These are phyloP conservation scores for Fragilariopsis cylindrus DNA, from an alignment of 108 stramenopile species.

Conservation along the genomic window DNA sequence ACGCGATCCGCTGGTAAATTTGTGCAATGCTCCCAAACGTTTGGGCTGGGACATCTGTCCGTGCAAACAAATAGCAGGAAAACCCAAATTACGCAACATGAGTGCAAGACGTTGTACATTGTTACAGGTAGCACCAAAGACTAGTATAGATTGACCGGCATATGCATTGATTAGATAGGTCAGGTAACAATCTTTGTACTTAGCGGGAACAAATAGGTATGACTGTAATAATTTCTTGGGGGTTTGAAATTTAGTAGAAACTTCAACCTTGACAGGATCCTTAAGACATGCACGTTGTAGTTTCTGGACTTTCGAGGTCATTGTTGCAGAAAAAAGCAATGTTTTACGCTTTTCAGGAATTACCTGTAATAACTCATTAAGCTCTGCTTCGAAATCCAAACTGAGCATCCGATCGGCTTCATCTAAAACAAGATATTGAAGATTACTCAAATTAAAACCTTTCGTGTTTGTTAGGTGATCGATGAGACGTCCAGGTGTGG, in stretches of 20 bases:
- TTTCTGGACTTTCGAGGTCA: constrained; percentile 98
- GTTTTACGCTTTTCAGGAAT: constrained; percentile 89
- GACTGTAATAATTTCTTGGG: constrained; percentile 93
- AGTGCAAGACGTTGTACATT: constrained; percentile 93
- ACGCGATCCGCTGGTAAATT: constrained; percentile 86
- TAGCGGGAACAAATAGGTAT: constrained; percentile 99
- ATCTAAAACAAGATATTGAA: constrained; percentile 95
- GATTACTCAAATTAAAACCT: constrained; percentile 90
- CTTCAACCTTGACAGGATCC: constrained; percentile 93
- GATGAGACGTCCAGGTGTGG: constrained; percentile 96
- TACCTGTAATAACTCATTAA: constrained; percentile 90
- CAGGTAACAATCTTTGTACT: constrained; percentile 99
- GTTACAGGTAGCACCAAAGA: constrained; percentile 98
- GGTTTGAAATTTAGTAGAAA: constrained; percentile 94
- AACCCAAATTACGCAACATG: constrained; percentile 96
- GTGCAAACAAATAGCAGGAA: constrained; percentile 95
- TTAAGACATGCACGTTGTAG: constrained; percentile 93
- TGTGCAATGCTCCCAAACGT: constrained; percentile 94
- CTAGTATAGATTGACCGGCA: constrained; percentile 93
- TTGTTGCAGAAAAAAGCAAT: constrained; percentile 97
- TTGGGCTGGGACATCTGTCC: constrained; percentile 99
- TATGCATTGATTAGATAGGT: constrained; percentile 96
- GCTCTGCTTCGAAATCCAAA: constrained; percentile 89
- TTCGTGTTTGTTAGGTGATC: constrained; percentile 99
- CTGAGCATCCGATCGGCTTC: constrained; percentile 99